Evolutionary conservation across 306 rosid species (phyloP).

Genomic region (Adenanthera pavonina): DNA sequence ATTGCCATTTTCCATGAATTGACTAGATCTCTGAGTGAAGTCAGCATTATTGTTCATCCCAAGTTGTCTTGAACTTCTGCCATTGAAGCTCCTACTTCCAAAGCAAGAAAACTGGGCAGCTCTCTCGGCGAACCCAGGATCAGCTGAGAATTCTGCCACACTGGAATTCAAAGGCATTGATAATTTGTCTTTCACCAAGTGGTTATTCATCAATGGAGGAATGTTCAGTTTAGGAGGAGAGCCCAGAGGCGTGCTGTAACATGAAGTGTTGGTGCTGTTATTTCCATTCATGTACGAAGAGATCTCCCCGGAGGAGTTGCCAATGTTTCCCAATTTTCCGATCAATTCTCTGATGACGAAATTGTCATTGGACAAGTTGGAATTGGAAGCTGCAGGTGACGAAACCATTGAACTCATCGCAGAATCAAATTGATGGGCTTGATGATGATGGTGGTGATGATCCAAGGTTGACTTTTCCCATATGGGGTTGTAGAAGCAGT

Average conservation of each 20-base stretch:
- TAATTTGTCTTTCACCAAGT: constrained; percentile 27
- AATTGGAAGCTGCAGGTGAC: constrained; percentile 64
- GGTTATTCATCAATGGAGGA: constrained; percentile 40
- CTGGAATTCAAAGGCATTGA: constrained; percentile 57
- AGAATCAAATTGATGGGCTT: constrained; percentile 62
- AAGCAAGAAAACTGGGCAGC: constrained; percentile 94
- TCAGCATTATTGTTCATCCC: constrained; percentile 51
- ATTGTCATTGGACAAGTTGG: constrained; percentile 52
- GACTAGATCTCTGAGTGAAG: constrained; percentile 47
- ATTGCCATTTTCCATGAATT: constrained; percentile 45
- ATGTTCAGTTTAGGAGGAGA: constrained; percentile 70
- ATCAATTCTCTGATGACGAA: constrained; percentile 58
- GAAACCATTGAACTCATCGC: constrained; percentile 65
- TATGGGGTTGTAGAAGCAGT: constrained; percentile 49
- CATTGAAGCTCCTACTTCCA: constrained; percentile 86
- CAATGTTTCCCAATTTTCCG: constrained; percentile 59
- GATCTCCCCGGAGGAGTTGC: constrained; percentile 51
- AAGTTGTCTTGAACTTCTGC: constrained; percentile 48
- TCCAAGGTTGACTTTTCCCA: constrained; percentile 53
- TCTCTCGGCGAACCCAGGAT: constrained; percentile 93
- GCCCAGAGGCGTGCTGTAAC: constrained; percentile 65
- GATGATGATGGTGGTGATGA: constrained; percentile 30
- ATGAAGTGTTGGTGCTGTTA: constrained; percentile 60
- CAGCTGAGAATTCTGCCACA: constrained; percentile 70
- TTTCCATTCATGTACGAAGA: constrained; percentile 39